Percentiles rank a stretch among this genome's conserved stretches.
Conservation (phyloP, 176 grass and related monocot species). For the Aegilops longissima region DNA sequence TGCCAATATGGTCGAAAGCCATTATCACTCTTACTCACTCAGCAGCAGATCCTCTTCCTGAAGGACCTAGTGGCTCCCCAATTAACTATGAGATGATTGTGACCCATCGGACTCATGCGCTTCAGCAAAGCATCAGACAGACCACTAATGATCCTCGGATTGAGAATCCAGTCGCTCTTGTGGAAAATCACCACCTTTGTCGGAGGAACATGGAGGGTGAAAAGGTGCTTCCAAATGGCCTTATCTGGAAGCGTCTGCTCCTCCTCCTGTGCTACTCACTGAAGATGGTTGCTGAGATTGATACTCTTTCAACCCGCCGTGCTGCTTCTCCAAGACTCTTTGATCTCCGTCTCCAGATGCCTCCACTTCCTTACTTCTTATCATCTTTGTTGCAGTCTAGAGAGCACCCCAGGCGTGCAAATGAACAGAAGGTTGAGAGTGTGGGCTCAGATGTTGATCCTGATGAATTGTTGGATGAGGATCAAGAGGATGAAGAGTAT, state of each 20-base stretch:
- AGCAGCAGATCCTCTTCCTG: conserved; percentile 60
- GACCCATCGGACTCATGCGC: conserved; percentile 47
- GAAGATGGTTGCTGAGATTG: conserved; percentile 72
- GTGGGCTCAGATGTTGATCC: conserved; percentile 50
- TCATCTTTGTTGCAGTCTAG: conserved; percentile 80
- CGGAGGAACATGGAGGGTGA: conserved; percentile 66
- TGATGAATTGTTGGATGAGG: conserved; percentile 49
- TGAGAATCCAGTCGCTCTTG: conserved; percentile 74
- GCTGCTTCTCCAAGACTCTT: conserved; percentile 52
- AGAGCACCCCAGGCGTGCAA: conserved; percentile 53
- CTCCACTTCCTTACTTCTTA: conserved; percentile 72
- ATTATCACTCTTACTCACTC: conserved; percentile 85
- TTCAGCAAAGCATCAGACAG: conserved; percentile 71
- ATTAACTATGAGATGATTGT: conserved; percentile 67
- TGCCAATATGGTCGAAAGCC: conserved; percentile 62
- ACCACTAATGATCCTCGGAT: conserved; percentile 53
- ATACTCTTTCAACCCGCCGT: conserved; percentile 51
- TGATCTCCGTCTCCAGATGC: conserved; percentile 36
- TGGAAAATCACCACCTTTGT: conserved; percentile 91
- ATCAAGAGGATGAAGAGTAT: conserved; percentile 56
- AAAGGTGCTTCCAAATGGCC: conserved; percentile 80
- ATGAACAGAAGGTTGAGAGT: conserved; percentile 42
- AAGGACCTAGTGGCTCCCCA: conserved; percentile 70
- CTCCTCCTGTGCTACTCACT: conserved; percentile 78
- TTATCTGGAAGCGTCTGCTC: conserved; percentile 74